Evolutionary conservation across 345 rosid species (phyloP), one percentile per base, ranked within the genome.

Genomic region (Aethionema arabicum): DNA sequence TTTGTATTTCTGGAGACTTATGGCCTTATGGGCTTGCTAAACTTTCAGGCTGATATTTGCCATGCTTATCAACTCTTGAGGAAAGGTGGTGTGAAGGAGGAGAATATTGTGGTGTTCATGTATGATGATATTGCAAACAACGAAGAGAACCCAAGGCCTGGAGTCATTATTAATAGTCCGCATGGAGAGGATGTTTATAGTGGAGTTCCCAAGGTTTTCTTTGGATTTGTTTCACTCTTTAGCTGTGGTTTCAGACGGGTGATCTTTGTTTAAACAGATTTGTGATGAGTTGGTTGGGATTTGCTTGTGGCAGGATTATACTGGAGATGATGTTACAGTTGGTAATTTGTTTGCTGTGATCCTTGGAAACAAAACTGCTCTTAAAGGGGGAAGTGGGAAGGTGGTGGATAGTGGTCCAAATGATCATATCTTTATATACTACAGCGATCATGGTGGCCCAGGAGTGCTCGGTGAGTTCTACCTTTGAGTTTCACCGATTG

Each of bases 381-480:
- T 81, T 54, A 82, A 80, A 7, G 99, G 97, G 15, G 99, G 97
- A 27, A 90, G 96, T 29, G 91, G 97, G 38, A 88, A 95, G 69
- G 95, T 95, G 63, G 84, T 95, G 27, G 89, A 90, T 70, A 95
- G 90, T 52, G 91, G 96, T 61, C 95, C 96, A 0, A 73, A 90
- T 70, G 99, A 90, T 77, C 95, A 85, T 74, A 88, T 95, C 60
- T 95, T 95, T 78, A 77, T 90, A 27, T 88, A 74, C 71, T 90
- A 90, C 36, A 61, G 86, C 8, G 97, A 88, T 66, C 97, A 95
- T 71, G 99, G 97, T 4, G 96, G 97, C 72, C 93, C 99, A 16
- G 96, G 96, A 33, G 86, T 88, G 58, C 86, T 95, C 9, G 97
- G 99, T 95, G 52, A 76, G 97, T 82, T 67, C 11, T 0, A n/a